Evolutionary conservation across 495 filamentous ascomycete species (phyloP), one percentile per base, ranked within the genome.

Genomic region (Talaromyces trachyspermus): DNA sequence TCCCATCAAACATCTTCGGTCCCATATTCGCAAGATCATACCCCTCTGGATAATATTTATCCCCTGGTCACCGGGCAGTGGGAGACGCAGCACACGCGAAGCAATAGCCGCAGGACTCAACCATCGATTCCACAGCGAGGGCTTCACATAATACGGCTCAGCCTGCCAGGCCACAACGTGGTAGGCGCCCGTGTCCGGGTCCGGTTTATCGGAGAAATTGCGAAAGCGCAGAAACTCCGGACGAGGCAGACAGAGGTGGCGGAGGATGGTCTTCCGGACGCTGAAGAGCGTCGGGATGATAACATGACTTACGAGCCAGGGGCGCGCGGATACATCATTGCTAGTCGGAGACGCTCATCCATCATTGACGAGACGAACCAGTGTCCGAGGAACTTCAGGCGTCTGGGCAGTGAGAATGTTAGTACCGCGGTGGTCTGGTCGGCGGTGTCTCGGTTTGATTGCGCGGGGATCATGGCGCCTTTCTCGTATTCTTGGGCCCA

Each of bases 401-500:
- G 58, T 20, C 48, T 53, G 2, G 84, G 84, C 1, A 80, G 47
- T 59, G 74, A 71, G 52, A 74, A 81, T 18, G 83, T 52, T n/a
- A 86, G 52, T 23, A 86, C 63, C 1, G 68, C 70, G 1, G 75
- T 75, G 0, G 83, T 76, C 50, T 75, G 66, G 37, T 80, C 68
- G 2, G 79, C 80, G 18, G 68, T 64, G 42, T 71, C 54, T 23
- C 71, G 66, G 51, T 82, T 84, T 14, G 65, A 66, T 10, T 43
- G 22, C 32, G 72, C 62, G 0, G 83, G 82, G 14, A 80, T 67
- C 81, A 87, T 84, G 35, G 52, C 61, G 18, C 59, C 53, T 38
- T 51, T 57, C 57, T 85, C 80, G 54, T 85, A 86, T 10, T 51
- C 52, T 39, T 69, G 58, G n/a, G 74, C 72, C 82, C 82, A 86